A percentile compares a stretch with the other conserved stretches of the same genome.
Evolutionary conservation across 257 asterid species (phyloP).

Genomic region (Dorcoceras hygrometricum): DNA sequence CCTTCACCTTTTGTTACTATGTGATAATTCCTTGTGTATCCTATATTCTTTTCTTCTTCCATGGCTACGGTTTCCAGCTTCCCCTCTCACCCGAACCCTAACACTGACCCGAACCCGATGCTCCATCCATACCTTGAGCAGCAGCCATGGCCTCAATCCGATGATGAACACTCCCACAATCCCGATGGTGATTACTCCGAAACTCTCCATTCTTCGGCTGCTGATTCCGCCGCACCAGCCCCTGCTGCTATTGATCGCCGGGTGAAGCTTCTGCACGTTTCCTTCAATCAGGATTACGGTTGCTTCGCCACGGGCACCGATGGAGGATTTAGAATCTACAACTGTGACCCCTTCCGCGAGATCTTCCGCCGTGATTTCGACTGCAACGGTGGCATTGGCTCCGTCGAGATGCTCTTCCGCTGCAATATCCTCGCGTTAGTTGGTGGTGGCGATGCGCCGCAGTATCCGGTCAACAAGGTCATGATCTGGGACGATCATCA

Average conservation of each 20-base stretch:
- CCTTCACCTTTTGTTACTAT: no score
- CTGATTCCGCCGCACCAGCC: slow-evolving; percentile 16
- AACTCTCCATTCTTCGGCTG: slow-evolving; percentile 12
- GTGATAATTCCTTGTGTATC: slow-evolving; percentile 23
- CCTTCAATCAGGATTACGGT: slow-evolving; percentile 88
- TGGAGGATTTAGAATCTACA: slow-evolving; percentile 75
- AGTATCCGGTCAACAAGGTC: slow-evolving; percentile 74
- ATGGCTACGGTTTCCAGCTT: slow-evolving; percentile 45
- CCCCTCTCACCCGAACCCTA: slow-evolving; percentile 39
- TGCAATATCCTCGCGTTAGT: slow-evolving; percentile 75
- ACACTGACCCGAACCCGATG: slow-evolving; percentile 40
- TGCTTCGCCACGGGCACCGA: slow-evolving; percentile 80
- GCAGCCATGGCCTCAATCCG: slow-evolving; percentile 27
- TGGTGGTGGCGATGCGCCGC: slow-evolving; percentile 84
- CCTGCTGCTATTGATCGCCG: slow-evolving; percentile 19
- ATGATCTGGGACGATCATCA: slow-evolving; percentile 95
- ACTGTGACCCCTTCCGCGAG: slow-evolving; percentile 86
- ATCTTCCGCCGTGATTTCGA: slow-evolving; percentile 76
- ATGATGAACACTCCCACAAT: slow-evolving; percentile 27
- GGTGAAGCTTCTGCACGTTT: slow-evolving; percentile 61
- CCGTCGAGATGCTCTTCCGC: slow-evolving; percentile 86
- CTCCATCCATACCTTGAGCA: slow-evolving; percentile 57
- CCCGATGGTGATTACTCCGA: slow-evolving; percentile 22
- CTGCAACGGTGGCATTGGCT: slow-evolving; percentile 58
- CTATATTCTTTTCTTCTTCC: background rate